A percentile compares a stretch with the other conserved stretches of the same genome.
phyloP scores from a whole-genome alignment of 2,329 filamentous ascomycete genomes.

The Sporothrix dimorphospora region DNA sequence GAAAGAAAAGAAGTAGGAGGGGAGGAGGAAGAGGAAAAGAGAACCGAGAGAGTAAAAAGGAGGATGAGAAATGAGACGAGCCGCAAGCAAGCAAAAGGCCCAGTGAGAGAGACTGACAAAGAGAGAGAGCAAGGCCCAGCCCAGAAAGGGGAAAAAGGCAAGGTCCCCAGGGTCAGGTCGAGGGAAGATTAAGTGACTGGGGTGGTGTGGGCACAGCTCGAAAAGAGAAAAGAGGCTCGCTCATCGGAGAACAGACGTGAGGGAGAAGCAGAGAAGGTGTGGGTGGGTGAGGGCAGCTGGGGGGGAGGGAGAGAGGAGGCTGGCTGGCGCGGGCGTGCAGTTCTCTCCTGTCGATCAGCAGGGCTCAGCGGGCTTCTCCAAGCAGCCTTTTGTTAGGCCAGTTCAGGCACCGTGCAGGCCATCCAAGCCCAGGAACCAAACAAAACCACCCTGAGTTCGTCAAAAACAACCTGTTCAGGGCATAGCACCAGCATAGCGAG shows the following conservation, averaged over 20 bases:
- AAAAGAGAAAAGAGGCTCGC: slow-evolving; percentile 23
- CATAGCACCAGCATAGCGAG: not conserved
- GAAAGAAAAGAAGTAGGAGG: slow-evolving; percentile 11
- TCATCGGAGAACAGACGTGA: slow-evolving; percentile 10
- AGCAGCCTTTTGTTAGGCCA: not conserved
- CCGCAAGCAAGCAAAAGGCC: not conserved
- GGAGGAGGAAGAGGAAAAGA: slow-evolving; percentile 8
- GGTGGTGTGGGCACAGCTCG: slow-evolving; percentile 28
- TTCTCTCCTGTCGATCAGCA: slow-evolving; percentile 22
- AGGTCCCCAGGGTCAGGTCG: slow-evolving; percentile 21
- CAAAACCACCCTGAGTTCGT: not conserved
- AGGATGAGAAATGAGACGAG: slow-evolving; percentile 20
- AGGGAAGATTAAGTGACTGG: slow-evolving; percentile 30
- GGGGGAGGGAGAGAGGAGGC: slow-evolving; percentile 4
- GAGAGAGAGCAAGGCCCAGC: slow-evolving; percentile 2
- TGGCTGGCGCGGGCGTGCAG: slow-evolving; percentile 4
- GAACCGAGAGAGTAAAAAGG: slow-evolving; percentile 13
- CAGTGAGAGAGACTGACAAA: not conserved
- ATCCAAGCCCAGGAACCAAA: not conserved
- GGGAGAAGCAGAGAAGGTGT: not conserved
- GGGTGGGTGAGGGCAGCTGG: slow-evolving; percentile 16
- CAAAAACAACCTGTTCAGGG: not conserved
- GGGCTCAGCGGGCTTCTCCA: not conserved
- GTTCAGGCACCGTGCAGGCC: not conserved
- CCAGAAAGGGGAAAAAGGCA: slow-evolving; percentile 29